Evolutionary conservation across 805 yeast species (phyloP).

Genomic region (Saturnispora mendoncae): DNA sequence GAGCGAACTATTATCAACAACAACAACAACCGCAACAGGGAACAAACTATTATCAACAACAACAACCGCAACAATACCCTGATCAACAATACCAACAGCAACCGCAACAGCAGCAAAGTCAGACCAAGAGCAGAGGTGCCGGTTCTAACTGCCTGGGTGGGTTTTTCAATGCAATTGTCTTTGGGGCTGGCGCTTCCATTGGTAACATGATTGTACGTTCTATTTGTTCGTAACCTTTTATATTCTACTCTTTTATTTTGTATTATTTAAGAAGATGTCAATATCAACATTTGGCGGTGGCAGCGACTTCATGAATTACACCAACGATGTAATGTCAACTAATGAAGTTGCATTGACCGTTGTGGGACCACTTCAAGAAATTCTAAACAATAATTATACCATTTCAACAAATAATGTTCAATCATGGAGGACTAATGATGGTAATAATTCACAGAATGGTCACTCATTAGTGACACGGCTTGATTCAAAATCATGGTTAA

Average conservation of each 20-base stretch:
- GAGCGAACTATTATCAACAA: constrained; percentile 2
- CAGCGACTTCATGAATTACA: background rate
- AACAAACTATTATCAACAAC: no score
- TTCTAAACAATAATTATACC: background rate
- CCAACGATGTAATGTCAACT: background rate
- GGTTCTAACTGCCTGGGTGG: constrained; percentile 22
- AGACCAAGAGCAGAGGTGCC: constrained; percentile 21
- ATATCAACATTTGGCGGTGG: background rate
- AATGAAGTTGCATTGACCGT: background rate
- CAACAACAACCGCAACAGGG: background rate
- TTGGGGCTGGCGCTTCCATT: constrained; percentile 93
- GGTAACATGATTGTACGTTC: constrained; percentile 77
- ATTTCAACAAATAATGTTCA: background rate
- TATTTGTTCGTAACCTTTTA: constrained; percentile 38
- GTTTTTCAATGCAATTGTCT: constrained; percentile 83
- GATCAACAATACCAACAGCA: constrained; percentile 13
- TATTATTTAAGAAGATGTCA: background rate
- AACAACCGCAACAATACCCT: constrained; percentile 6
- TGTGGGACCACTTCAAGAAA: background rate
- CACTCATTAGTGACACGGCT: background rate
- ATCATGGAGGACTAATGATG: background rate
- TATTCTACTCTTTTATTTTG: background rate
- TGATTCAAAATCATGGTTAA: background rate
- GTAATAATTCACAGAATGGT: background rate
- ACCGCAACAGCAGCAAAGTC: constrained; percentile 18